Evolutionary conservation across 2,329 filamentous ascomycete species (phyloP).

Genomic region (Onygenales sp.): DNA sequence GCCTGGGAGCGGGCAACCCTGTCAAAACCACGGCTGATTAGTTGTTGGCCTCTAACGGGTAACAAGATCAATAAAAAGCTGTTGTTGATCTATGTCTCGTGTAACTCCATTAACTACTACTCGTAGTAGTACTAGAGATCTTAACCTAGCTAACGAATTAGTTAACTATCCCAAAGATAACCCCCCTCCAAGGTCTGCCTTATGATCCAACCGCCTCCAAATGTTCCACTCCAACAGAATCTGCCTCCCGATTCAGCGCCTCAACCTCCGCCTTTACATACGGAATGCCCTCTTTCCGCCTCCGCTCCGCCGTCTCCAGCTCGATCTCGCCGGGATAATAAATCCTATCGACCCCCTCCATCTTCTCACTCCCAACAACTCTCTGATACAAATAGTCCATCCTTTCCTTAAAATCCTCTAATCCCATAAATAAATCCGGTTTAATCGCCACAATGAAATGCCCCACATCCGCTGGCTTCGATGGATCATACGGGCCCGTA

Average conservation of each 20-base stretch:
- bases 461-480: conserved; percentile 53
- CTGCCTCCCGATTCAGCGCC: conserved; percentile 42
- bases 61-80: no score
- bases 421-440: conserved; percentile 62
- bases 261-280: conserved; percentile 40
- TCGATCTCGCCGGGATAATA: conserved; percentile 52
- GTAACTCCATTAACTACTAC: no score
- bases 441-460: conserved; percentile 65
- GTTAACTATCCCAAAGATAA: no score
- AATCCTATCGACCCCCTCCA: conserved; percentile 45
- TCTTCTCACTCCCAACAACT: conserved; percentile 45
- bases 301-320: conserved; percentile 36
- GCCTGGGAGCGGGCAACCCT: no score
- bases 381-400: conserved; percentile 51
- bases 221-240: conserved; percentile 27
- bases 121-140: no score
- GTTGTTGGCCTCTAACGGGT: no score
- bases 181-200: no score
- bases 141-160: no score
- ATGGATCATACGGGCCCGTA: conserved; percentile 64
- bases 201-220: background rate
- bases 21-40: no score
- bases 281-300: conserved; percentile 38
- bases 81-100: no score
- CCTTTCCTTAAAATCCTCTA: conserved; percentile 56